Evolutionary conservation across 176 grass and related monocot species (phyloP).

Genomic region (Triticum turgidum): DNA sequence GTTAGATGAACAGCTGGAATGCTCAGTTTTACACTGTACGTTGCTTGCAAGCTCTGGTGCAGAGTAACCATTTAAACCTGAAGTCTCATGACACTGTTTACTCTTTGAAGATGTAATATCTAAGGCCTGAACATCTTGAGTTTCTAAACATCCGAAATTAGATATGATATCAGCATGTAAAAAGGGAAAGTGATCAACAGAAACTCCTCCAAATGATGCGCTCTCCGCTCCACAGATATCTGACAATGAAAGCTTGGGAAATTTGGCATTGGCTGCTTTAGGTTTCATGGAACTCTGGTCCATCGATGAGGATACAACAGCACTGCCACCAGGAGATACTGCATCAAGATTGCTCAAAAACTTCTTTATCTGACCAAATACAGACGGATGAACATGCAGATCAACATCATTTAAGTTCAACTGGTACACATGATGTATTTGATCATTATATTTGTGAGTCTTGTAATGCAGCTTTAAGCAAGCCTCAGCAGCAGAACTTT

Average conservation of each 20-base stretch:
- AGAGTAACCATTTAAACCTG: conserved; percentile 31
- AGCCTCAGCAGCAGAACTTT: conserved; percentile 34
- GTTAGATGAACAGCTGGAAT: conserved; percentile 17
- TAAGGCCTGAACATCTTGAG: conserved; percentile 37
- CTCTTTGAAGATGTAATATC: conserved; percentile 33
- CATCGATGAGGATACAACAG: conserved; percentile 30
- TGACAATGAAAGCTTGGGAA: conserved; percentile 59
- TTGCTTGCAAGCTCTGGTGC: conserved; percentile 20
- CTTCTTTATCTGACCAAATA: conserved; percentile 50
- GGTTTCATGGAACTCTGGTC: conserved; percentile 29
- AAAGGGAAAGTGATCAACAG: conserved; percentile 76
- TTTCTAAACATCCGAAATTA: conserved; percentile 34
- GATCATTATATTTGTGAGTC: conserved; percentile 35
- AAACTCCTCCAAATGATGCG: conserved; percentile 46
- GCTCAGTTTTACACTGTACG: conserved; percentile 5
- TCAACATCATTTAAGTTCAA: conserved; percentile 62
- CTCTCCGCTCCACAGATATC: conserved; percentile 41
- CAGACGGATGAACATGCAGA: conserved; percentile 76
- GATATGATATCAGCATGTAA: conserved; percentile 32
- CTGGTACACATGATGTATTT: conserved; percentile 49
- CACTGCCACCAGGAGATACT: conserved; percentile 36
- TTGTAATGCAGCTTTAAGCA: conserved; percentile 77
- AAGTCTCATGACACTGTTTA: conserved; percentile 22
- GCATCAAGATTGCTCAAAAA: conserved; percentile 61
- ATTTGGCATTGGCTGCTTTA: conserved; percentile 17